These are phyloP conservation scores for Helenozyma rhizophorensis DNA, from an alignment of 805 yeast species.

Conservation along the genomic window DNA sequence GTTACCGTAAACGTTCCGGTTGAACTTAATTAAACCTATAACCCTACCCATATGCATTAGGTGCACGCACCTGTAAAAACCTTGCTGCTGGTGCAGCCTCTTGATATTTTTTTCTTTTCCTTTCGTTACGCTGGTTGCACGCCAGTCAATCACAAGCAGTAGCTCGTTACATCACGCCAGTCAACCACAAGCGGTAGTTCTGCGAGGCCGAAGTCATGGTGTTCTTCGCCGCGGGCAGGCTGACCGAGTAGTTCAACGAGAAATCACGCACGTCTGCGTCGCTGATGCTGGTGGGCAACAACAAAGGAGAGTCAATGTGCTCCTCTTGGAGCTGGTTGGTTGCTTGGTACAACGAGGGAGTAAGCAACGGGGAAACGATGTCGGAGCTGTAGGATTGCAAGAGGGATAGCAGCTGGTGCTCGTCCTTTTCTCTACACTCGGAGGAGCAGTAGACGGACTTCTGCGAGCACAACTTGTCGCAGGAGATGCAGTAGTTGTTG, in stretches of 20 bases:
- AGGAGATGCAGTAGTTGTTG: constrained; percentile 18
- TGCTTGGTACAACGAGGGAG: constrained; percentile 29
- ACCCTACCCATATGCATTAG: too few relatives aligned
- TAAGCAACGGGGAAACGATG: constrained; percentile 35
- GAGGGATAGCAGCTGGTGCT: constrained; percentile 17
- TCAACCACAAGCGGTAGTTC: constrained; percentile 38
- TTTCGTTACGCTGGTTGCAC: constrained; percentile 4
- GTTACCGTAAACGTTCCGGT: too few relatives aligned
- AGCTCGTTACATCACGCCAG: constrained; percentile 20
- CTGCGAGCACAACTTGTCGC: constrained; percentile 16
- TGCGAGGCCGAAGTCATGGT: constrained; percentile 26
- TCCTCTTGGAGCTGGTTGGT: constrained; percentile 11
- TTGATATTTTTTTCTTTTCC: not conserved
- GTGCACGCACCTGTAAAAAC: too few relatives aligned
- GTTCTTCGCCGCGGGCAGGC: constrained; percentile 14
- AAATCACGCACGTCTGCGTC: constrained; percentile 24
- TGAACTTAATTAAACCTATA: too few relatives aligned
- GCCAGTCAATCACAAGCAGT: constrained; percentile 37
- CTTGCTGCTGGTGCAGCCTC: too few relatives aligned
- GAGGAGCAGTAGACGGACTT: constrained; percentile 24
- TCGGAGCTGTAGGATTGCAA: constrained; percentile 15
- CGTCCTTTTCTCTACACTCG: constrained; percentile 31
- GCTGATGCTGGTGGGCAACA: constrained; percentile 16
- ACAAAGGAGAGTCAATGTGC: constrained; percentile 20
- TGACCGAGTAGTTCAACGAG: constrained; percentile 31